Conservation (phyloP, 768 basidiomycete genomes). For the Agrocybe chaxingu region DNA sequence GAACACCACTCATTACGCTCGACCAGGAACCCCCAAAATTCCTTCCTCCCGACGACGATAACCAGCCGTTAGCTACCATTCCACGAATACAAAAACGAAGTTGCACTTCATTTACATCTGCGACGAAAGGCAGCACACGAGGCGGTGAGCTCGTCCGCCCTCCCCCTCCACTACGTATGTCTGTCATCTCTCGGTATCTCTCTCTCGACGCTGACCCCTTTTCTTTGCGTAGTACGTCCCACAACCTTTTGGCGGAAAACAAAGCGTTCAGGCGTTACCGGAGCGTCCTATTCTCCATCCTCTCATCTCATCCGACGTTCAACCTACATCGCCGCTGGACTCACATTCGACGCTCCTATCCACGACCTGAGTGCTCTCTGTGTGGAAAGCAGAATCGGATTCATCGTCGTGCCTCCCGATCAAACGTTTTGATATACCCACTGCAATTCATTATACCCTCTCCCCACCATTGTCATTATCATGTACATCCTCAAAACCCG, state of each 20-base stretch:
- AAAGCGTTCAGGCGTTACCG: constrained; percentile 65
- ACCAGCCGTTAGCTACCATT: constrained; percentile 2
- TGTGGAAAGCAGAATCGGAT: constrained; percentile 54
- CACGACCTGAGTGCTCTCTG: constrained; percentile 61
- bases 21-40: constrained; percentile 2
- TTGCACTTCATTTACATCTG: constrained; percentile 24
- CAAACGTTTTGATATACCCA: constrained; percentile 16
- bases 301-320: constrained; percentile 72
- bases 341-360: constrained; percentile 58
- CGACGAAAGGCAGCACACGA: constrained; percentile 23
- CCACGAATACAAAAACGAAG: constrained; percentile 22
- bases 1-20: constrained; percentile 11
- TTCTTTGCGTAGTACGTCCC: constrained; percentile 56
- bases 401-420: constrained; percentile 44
- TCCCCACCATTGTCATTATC: not conserved
- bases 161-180: constrained; percentile 65
- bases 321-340: constrained; percentile 77
- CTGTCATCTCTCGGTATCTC: constrained; percentile 1
- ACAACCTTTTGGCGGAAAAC: constrained; percentile 81
- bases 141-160: constrained; percentile 54
- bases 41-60: not conserved
- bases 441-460: constrained; percentile 13
- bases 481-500: not conserved
- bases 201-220: not conserved
- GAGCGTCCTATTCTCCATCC: constrained; percentile 69